These are phyloP conservation scores for Naganishia onofrii DNA, from an alignment of 768 basidiomycete species.

Conservation along the genomic window DNA sequence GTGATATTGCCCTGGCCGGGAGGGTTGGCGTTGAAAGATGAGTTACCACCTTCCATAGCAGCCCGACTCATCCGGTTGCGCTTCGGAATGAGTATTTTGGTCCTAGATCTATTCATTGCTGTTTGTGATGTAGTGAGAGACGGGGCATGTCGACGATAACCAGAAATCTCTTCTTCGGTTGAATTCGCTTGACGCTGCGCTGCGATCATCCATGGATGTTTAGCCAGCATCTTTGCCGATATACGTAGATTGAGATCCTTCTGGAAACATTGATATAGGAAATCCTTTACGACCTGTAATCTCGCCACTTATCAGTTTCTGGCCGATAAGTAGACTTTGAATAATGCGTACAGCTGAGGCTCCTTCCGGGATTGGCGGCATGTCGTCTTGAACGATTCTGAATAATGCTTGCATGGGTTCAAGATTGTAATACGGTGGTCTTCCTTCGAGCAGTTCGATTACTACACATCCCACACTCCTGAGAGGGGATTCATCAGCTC, in stretches of 20 bases:
- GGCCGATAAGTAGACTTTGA: too few species aligned
- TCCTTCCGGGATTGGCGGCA: conserved; percentile 92
- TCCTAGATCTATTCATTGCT: conserved; percentile 53
- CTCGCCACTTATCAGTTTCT: background rate
- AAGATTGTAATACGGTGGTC: conserved; percentile 90
- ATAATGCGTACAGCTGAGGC: conserved; percentile 65
- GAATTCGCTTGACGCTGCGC: conserved; percentile 69
- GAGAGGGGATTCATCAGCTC: background rate
- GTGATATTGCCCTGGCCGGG: background rate
- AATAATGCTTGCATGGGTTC: conserved; percentile 98
- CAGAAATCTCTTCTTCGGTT: background rate
- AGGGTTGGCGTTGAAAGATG: background rate
- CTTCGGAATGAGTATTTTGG: conserved; percentile 46
- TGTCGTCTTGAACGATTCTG: conserved; percentile 96
- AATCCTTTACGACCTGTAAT: conserved; percentile 81
- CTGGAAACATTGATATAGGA: conserved; percentile 95
- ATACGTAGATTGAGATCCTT: conserved; percentile 94
- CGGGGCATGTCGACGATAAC: background rate
- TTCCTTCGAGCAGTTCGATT: conserved; percentile 85
- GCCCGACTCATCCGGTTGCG: background rate
- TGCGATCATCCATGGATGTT: conserved; percentile 93
- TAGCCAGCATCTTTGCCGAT: conserved; percentile 84
- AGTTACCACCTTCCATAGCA: background rate
- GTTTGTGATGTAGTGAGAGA: background rate
- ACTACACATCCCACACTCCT: conserved; percentile 95